Evolutionary conservation across 164 flowering plant genomes (phyloP).

Genomic region (Vitis vinifera): DNA sequence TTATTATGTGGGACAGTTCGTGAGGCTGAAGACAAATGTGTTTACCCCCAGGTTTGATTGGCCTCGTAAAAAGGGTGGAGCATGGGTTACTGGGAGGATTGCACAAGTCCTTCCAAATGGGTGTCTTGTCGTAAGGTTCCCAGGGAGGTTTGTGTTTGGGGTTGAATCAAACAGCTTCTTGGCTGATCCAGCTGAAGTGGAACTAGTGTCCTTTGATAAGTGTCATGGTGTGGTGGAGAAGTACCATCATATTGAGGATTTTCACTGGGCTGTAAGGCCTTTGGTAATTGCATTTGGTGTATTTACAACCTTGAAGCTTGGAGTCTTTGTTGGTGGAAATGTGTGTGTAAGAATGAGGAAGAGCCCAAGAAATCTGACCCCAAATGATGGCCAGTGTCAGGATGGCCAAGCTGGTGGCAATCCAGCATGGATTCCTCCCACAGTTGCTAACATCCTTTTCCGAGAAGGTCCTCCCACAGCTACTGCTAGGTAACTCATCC

Average conservation of each 20-base stretch:
- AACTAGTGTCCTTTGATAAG: constrained; percentile 57
- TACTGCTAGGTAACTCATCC: constrained; percentile 5
- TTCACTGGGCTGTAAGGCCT: constrained; percentile 94
- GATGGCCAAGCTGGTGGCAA: constrained; percentile 12
- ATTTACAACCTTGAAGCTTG: constrained; percentile 59
- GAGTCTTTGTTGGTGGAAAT: not conserved
- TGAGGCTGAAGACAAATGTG: constrained; percentile 60
- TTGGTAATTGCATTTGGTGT: constrained; percentile 70
- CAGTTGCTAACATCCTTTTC: constrained; percentile 19
- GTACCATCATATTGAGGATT: constrained; percentile 91
- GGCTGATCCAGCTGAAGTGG: constrained; percentile 95
- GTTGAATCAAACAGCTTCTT: constrained; percentile 34
- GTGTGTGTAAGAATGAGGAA: constrained; percentile 8
- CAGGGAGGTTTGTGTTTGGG: constrained; percentile 57
- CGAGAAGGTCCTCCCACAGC: constrained; percentile 17
- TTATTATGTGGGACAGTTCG: constrained; percentile 75
- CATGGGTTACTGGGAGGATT: constrained; percentile 78
- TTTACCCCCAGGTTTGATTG: constrained; percentile 82
- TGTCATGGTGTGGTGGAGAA: constrained; percentile 63
- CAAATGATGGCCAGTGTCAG: not conserved
- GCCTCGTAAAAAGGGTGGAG: constrained; percentile 65
- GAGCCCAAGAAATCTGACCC: not conserved
- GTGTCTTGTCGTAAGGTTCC: constrained; percentile 72
- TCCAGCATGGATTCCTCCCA: constrained; percentile 13
- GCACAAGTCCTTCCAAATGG: constrained; percentile 54